Conservation (phyloP, 306 rosid species). For the Fagus sylvatica region DNA sequence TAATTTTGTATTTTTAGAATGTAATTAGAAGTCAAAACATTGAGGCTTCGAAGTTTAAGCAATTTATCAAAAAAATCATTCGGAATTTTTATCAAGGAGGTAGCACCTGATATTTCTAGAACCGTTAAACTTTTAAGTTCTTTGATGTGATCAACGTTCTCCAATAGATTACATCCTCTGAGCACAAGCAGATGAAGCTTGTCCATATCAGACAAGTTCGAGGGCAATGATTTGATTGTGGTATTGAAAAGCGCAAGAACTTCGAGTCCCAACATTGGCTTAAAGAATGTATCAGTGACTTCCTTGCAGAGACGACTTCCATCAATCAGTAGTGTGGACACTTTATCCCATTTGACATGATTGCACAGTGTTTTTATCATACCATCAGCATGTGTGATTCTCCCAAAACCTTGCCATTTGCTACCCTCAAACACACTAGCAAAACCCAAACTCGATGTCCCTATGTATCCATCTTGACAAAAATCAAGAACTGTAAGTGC, state of each 20-base stretch:
- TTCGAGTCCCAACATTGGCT: conserved; percentile 8
- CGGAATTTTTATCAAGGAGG: conserved; percentile 4
- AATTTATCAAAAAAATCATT: conserved; percentile 9
- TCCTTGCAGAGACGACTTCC: conserved; percentile 30
- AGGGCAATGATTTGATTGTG: conserved; percentile 12
- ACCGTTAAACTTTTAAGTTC: conserved; percentile 11
- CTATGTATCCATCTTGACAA: neutral
- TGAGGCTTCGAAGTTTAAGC: conserved; percentile 29
- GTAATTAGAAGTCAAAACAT: no score
- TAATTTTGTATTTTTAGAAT: no score
- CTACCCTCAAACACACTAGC: conserved; percentile 26
- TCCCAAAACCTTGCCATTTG: conserved; percentile 29
- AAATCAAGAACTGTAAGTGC: neutral
- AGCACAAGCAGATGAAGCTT: conserved; percentile 41
- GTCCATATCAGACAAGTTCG: neutral
- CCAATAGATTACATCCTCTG: conserved; percentile 35
- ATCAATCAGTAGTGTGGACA: conserved; percentile 31
- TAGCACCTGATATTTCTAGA: conserved; percentile 44
- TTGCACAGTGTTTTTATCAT: conserved; percentile 30
- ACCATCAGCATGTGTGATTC: conserved; percentile 19
- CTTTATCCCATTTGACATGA: conserved; percentile 3
- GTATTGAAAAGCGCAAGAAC: conserved; percentile 32
- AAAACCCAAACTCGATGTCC: conserved; percentile 32
- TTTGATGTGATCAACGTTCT: conserved; percentile 5
- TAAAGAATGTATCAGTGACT: conserved; percentile 19